These are phyloP conservation scores for Metschnikowia shivogae DNA, from an alignment of 805 yeast genomes.

Conservation along the genomic window DNA sequence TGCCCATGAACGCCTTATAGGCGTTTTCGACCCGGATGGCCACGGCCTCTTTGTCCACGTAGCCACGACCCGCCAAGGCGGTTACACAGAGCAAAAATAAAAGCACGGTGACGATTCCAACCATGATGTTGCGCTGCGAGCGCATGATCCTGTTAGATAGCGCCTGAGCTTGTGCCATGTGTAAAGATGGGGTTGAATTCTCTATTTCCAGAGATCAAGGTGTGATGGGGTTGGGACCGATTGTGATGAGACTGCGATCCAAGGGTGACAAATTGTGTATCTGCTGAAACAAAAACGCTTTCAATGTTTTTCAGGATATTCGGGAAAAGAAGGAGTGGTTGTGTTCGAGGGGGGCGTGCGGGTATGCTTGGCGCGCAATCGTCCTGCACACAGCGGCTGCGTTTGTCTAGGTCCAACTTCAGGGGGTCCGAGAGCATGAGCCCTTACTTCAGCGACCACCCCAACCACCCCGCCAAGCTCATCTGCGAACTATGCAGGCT, in stretches of 20 bases:
- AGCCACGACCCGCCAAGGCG: constrained; percentile 27
- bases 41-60: constrained; percentile 9
- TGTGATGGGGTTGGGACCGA: too few relatives aligned
- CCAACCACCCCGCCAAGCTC: constrained; percentile 74
- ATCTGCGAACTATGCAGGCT: constrained; percentile 76
- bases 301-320: too few relatives aligned
- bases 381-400: background rate
- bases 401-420: too few relatives aligned
- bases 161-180: constrained; percentile 1
- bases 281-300: too few relatives aligned
- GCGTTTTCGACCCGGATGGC: constrained; percentile 1
- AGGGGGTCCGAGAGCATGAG: background rate
- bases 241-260: too few relatives aligned
- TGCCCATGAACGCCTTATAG: constrained; percentile 6
- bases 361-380: background rate
- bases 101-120: constrained; percentile 22
- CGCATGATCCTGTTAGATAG: constrained; percentile 29
- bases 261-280: too few relatives aligned
- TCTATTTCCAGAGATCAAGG: too few relatives aligned
- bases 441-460: constrained; percentile 27
- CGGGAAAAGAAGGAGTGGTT: too few relatives aligned
- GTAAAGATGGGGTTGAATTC: too few relatives aligned
- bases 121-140: constrained; percentile 27
- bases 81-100: constrained; percentile 24
- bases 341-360: too few relatives aligned